Base-by-base conservation (phyloP, 306 rosid species). In the Canavalia ensiformis region DNA sequence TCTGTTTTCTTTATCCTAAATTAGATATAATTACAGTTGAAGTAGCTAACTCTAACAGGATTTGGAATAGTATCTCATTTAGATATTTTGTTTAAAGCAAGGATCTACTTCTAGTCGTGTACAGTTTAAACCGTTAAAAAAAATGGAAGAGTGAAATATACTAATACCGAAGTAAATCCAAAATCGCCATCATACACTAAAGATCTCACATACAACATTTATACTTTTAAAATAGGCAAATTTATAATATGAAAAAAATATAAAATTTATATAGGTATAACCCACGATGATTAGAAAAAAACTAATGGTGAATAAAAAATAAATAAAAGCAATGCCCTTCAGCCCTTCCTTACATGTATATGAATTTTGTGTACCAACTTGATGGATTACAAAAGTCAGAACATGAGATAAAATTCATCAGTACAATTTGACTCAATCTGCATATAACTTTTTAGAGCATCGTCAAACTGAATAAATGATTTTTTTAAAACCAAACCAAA, bases 11-110 rank as follows among this genome's bases (percentile, higher is more conserved):
- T 71, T 29, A 3, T 11, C 31, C 57, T 25, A 55, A 45, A 55
- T 42, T 59, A 54, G 64, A 63, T 13, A 44, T 33, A 72, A 35
- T 67, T 49, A 50, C 37, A 25, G 70, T 78, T 72, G 58, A 46
- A 34, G 39, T 28, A 41, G 63, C 55, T 13, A 9, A 72, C 41
- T 55, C 54, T 49, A 50, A 30, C 29, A 12, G 67, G 65, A 18
- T 18, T 68, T 1, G 64, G 73, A 81, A 42, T 35, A 31, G 44
- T 25, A 72, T 12, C 18, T 6, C 13, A 59, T 68, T 42, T 74
- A 46, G 35, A 67, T 37, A 46, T 73, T 56, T 72, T 50, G 73
- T 64, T 66, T 57, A 47, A 28, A 70, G 41, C 68, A 42, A 55
- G 18, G 63, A 28, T 47, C 83, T 59, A 71, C 49, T 35, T 49